These are phyloP conservation scores for Meyerozyma athensensis DNA, from an alignment of 1,139 yeast genomes.

Conservation along the genomic window DNA sequence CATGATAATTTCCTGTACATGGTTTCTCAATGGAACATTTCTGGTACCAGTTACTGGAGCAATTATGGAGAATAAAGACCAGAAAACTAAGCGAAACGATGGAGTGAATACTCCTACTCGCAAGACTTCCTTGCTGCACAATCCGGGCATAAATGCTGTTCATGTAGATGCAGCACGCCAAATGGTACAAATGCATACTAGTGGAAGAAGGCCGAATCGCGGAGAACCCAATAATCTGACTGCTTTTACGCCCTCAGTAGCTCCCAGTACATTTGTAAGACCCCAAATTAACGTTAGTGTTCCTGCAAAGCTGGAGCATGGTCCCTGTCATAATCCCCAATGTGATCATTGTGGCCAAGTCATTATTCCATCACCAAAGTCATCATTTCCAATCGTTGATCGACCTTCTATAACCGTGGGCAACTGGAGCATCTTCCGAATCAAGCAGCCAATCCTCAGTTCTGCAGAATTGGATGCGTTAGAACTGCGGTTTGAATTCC, in stretches of 20 bases:
- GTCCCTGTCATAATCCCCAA: conserved; percentile 45
- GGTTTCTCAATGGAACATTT: background rate
- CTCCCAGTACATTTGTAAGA: conserved; percentile 9
- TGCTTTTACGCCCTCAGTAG: conserved; percentile 6
- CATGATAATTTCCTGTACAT: background rate
- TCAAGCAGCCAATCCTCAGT: conserved; percentile 71
- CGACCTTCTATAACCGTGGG: conserved; percentile 61
- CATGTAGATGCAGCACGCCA: conserved; percentile 62
- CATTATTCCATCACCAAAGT: conserved; percentile 68
- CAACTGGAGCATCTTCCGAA: conserved; percentile 74
- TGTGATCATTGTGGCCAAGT: conserved; percentile 66
- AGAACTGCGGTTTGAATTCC: conserved; percentile 59
- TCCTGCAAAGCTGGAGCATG: conserved; percentile 31
- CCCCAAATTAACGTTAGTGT: conserved; percentile 16
- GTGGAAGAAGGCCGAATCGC: conserved; percentile 28
- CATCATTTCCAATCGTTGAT: conserved; percentile 58
- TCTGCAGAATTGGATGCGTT: conserved; percentile 69
- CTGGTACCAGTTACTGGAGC: background rate
- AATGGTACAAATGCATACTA: conserved; percentile 45
- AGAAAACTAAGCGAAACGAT: background rate
- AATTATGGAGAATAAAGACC: background rate
- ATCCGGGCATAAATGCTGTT: conserved; percentile 46
- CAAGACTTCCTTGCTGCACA: background rate
- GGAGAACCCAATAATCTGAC: conserved; percentile 9
- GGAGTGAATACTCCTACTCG: background rate